A percentile compares a stretch with the other conserved stretches of the same genome.
These are phyloP conservation scores for Sphaceloma murrayae DNA, from an alignment of 2,329 filamentous ascomycete species.

Conservation along the genomic window DNA sequence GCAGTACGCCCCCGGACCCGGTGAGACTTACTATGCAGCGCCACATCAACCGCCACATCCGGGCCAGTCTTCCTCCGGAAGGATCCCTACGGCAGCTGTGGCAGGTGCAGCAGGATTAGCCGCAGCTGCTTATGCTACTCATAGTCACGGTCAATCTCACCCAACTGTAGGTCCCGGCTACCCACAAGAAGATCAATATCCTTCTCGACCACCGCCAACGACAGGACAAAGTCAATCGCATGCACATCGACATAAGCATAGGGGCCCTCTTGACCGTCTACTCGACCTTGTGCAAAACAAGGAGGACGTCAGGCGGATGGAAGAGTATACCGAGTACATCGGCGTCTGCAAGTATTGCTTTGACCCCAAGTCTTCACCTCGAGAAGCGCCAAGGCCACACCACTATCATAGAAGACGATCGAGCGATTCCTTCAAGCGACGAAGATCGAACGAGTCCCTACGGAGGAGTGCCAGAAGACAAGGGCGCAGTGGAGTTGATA, in stretches of 20 bases:
- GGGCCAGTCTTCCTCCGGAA: conserved; percentile 5
- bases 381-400: conserved; percentile 52
- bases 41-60: conserved; percentile 8
- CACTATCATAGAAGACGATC: conserved; percentile 42
- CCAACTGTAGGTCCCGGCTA: neutral
- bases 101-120: conserved; percentile 17
- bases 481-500: conserved; percentile 42
- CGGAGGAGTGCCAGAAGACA: conserved; percentile 20
- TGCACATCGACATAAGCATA: conserved; percentile 39
- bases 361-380: conserved; percentile 47
- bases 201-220: neutral
- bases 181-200: conserved; percentile 15
- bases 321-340: conserved; percentile 58
- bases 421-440: conserved; percentile 31
- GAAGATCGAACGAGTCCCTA: conserved; percentile 27
- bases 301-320: conserved; percentile 55
- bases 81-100: conserved; percentile 16
- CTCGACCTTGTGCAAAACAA: conserved; percentile 54
- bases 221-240: neutral
- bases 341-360: conserved; percentile 58
- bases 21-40: conserved; percentile 17
- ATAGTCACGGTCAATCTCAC: conserved; percentile 19
- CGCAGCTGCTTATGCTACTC: conserved; percentile 18
- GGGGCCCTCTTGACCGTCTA: conserved; percentile 47
- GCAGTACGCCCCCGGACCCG: conserved; percentile 15